phyloP scores from a whole-genome alignment of 106 monocot genomes.

The Cymbidium sinense region DNA sequence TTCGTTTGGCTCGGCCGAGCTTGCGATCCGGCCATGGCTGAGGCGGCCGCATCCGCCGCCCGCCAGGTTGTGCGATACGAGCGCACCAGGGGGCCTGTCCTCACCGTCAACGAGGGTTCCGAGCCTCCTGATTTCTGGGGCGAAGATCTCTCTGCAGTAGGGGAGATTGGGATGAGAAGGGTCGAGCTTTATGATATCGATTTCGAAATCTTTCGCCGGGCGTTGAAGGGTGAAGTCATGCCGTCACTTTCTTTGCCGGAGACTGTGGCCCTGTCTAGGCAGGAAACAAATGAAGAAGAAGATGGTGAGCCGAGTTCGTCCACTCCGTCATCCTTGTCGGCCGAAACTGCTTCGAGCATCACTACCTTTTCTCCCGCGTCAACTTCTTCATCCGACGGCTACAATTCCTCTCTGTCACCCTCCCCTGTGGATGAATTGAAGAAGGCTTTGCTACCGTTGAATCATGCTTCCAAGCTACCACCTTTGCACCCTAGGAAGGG shows the following conservation, averaged over 20 bases:
- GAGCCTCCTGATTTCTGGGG: slow-evolving; percentile 52
- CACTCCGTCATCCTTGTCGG: slow-evolving; percentile 41
- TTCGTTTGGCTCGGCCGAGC: slow-evolving; percentile 58
- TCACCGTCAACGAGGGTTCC: slow-evolving; percentile 41
- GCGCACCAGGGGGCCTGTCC: slow-evolving; percentile 27
- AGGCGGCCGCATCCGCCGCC: slow-evolving; percentile 36
- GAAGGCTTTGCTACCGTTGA: neutral
- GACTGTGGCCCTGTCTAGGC: slow-evolving; percentile 13
- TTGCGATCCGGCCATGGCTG: slow-evolving; percentile 46
- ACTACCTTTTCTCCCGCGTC: slow-evolving; percentile 49
- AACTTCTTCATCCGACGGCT: slow-evolving; percentile 49
- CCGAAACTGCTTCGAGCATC: slow-evolving; percentile 26
- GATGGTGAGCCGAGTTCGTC: slow-evolving; percentile 6
- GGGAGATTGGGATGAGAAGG: slow-evolving; percentile 23
- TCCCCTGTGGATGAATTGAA: slow-evolving; percentile 23
- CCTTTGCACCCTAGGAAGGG: slow-evolving; percentile 21
- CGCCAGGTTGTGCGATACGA: slow-evolving; percentile 62
- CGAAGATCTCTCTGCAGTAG: neutral
- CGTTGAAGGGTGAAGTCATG: slow-evolving; percentile 29
- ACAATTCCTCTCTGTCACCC: slow-evolving; percentile 26
- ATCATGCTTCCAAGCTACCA: slow-evolving; percentile 7
- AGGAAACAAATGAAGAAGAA: slow-evolving; percentile 22
- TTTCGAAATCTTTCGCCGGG: slow-evolving; percentile 61
- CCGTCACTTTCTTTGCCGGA: slow-evolving; percentile 12
- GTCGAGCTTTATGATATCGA: slow-evolving; percentile 61